Evolutionary conservation across 305 asterid species (phyloP), one percentile per base, ranked within the genome.

Genomic region (Rubia balearica): DNA sequence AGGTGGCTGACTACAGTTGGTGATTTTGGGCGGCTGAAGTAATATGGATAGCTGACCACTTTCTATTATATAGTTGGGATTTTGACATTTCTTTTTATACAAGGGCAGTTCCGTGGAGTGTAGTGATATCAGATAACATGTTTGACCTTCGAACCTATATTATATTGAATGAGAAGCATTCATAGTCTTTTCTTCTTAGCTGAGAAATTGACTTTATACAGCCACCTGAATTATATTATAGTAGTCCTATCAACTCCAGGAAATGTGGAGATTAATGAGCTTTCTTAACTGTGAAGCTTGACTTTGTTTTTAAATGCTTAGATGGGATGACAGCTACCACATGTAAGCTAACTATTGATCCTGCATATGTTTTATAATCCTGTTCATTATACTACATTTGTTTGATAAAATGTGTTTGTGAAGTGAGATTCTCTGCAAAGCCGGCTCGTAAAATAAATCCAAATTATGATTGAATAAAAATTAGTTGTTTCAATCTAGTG

Each of bases 11-110:
- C 67, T 17, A 24, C 24, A 22, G 63, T 33, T 66, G 38, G 45
- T 60, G 66, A 70, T 61, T 17, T 74, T 65, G 22, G 22, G 57
- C 10, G 56, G 74, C 74, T 62, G 71, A 65, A n/a, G 61, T 63
- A 55, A 51, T 62, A 14, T 62, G 65, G 67, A 40, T 75, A 53
- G 11, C 10, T 41, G 53, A 43, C 45, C 41, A 6, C 11, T 67
- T 49, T 21, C 12, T 48, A 7, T 68, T 2, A 21, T 36, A 36
- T 11, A 8, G 33, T 17, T 69, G 19, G 8, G 27, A 21, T 21
- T 12, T 38, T 57, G 69, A 60, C 40, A 14, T 27, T 16, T 69
- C 5, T 46, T 43, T 46, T 69, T 19, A 40, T 21, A 55, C 7
- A 13, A 40, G 24, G 22, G n/a, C 19, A 56, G 55, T 69, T 69